Percentiles rank a stretch among this genome's conserved stretches.
Evolutionary conservation across 2,329 filamentous ascomycete genomes (phyloP).

Genomic region (Aspergillus udagawae): DNA sequence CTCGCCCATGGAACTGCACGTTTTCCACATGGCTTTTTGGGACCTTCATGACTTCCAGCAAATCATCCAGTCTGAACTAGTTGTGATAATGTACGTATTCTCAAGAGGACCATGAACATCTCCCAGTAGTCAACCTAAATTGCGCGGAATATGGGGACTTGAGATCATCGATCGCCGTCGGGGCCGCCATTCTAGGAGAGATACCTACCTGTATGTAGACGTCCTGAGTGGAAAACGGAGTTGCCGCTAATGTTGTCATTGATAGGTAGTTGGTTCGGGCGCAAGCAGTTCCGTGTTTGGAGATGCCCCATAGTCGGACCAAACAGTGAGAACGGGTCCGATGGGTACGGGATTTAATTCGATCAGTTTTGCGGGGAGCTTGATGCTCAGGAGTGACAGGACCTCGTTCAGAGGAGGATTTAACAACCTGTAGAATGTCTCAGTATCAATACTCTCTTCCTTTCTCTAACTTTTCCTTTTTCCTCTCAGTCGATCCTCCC

Average conservation of each 20-base stretch:
- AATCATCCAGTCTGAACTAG: neutral
- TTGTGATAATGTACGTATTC: neutral
- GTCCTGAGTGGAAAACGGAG: neutral
- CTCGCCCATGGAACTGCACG: neutral
- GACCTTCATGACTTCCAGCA: neutral
- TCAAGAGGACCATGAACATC: neutral
- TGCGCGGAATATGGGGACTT: neutral
- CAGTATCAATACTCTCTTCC: neutral
- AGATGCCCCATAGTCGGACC: neutral
- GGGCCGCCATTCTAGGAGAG: neutral
- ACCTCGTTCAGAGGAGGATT: neutral
- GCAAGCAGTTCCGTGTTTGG: conserved; percentile 3
- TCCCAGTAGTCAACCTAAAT: neutral
- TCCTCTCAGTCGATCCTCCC: neutral
- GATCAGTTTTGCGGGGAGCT: neutral
- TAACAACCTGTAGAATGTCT: neutral
- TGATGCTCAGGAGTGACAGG: neutral
- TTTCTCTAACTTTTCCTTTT: neutral
- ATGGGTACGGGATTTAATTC: neutral
- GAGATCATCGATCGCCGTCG: neutral
- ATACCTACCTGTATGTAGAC: neutral
- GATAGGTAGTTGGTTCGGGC: conserved; percentile 3
- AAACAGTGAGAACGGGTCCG: neutral
- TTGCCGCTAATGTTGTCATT: neutral
- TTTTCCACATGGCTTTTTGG: neutral